These are phyloP conservation scores for Flagelloscypha sp. DNA, from an alignment of 768 basidiomycete species.

Conservation along the genomic window DNA sequence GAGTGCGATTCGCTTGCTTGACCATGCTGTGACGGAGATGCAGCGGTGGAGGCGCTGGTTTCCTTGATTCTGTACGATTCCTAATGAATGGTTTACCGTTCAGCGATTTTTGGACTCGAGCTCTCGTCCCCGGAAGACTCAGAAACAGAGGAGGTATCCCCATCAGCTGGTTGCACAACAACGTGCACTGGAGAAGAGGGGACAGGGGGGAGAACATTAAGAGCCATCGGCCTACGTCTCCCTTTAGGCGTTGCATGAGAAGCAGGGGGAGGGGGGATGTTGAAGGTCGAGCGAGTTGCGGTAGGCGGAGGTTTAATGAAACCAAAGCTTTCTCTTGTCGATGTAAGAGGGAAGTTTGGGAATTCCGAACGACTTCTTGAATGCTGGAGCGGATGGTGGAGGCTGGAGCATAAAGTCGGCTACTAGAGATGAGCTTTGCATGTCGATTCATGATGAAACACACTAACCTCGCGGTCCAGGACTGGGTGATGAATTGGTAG, in stretches of 20 bases:
- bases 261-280: constrained; percentile 24
- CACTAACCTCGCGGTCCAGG: constrained; percentile 22
- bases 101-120: background rate
- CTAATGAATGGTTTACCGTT: constrained; percentile 25
- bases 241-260: constrained; percentile 27
- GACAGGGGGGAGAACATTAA: constrained; percentile 59
- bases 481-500: constrained; percentile 38
- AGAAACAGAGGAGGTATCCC: constrained; percentile 1
- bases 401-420: too few relatives aligned
- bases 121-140: constrained; percentile 1
- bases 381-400: constrained; percentile 48
- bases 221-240: constrained; percentile 54
- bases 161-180: constrained; percentile 25
- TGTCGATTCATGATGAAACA: too few relatives aligned
- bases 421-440: too few relatives aligned
- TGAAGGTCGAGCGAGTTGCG: constrained; percentile 46
- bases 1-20: constrained; percentile 22
- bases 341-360: too few relatives aligned
- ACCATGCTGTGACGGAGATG: constrained; percentile 35
- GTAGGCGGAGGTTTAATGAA: constrained; percentile 45
- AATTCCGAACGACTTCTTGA: constrained; percentile 52
- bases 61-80: constrained; percentile 45
- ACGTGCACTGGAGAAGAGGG: constrained; percentile 64
- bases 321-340: too few relatives aligned
- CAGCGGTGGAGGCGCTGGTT: constrained; percentile 48